Evolutionary conservation across 345 rosid species (phyloP), one percentile per base, ranked within the genome.

Genomic region (Anacardium occidentale): DNA sequence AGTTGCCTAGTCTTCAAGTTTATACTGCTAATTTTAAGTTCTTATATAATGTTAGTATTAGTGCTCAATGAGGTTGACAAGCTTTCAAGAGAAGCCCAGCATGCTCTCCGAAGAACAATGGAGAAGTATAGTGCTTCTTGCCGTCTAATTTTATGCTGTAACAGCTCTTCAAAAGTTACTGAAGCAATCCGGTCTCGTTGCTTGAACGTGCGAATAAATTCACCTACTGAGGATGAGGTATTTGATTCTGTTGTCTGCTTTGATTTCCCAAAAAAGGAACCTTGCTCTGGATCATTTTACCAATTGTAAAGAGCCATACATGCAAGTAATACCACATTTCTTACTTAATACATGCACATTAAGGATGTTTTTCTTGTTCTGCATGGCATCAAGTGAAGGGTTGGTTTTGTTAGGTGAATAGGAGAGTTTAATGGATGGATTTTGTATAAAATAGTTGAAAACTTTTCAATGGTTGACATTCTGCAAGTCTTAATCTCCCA

Each of bases 141-240:
- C 80, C 86, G 96, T 60, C 86, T 95, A 69, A 90, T 95, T 75
- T 87, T 93, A 56, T 95, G 97, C 83, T 90, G 99, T 75, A 93
- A 95, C 78, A 93, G 99, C 69, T 95, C 97, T 75, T 95, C 98
- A 14, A 95, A 85, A 84, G 98, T 95, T 64, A 85, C 94, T 5
- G 99, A 95, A 81, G 99, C 99, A 26, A 95, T 95, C 58, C 87
- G 92, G 60, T 95, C 98, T 71, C 96, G 99, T n/a, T 95, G 99
- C 79, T 86, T 95, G 74, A 95, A 95, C 80, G 84, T 95, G 66
- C 85, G 92, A 60, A 80, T 95, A 74, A 93, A 85, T 86, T 84
- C 97, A 73, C 99, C 99, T 29, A 75, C 88, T n/a, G 90, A 91
- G 79, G 98, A 90, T 77, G 83, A 91, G 98, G 99, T 94, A 67